Evolutionary conservation across 1,284 basidiomycete genomes (phyloP).

Genomic region (Naganishia albida): DNA sequence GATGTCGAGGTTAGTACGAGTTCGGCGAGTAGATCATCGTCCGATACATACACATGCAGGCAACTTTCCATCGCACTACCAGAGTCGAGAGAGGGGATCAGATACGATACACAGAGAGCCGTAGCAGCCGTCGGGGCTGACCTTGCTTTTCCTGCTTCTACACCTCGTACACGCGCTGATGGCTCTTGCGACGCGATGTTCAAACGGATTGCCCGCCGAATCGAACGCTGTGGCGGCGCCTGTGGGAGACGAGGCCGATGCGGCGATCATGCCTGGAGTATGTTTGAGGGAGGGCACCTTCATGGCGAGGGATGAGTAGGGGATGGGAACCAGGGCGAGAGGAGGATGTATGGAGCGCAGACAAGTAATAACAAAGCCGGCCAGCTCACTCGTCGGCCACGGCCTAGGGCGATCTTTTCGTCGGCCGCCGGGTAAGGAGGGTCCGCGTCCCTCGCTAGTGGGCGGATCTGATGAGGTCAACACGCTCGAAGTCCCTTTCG

Average conservation of each 20-base stretch:
- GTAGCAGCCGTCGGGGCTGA: background rate
- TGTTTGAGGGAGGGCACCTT: slow-evolving; percentile 33
- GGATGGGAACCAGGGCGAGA: background rate
- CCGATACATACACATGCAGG: slow-evolving; percentile 48
- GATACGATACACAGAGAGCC: too few relatives aligned
- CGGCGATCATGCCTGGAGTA: background rate
- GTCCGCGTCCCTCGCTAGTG: slow-evolving; percentile 7
- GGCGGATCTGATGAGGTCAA: slow-evolving; percentile 25
- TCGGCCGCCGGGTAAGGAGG: too few relatives aligned
- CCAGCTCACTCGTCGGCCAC: background rate
- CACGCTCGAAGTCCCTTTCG: too few relatives aligned
- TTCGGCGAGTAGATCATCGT: background rate
- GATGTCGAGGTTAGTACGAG: background rate
- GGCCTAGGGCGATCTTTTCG: background rate
- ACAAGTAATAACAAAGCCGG: background rate
- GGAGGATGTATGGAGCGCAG: background rate
- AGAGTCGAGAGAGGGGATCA: background rate
- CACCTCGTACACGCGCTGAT: slow-evolving; percentile 55
- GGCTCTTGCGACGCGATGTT: slow-evolving; percentile 54
- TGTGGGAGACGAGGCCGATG: background rate
- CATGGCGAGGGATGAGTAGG: slow-evolving; percentile 11
- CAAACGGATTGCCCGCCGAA: slow-evolving; percentile 45
- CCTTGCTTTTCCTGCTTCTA: slow-evolving; percentile 48
- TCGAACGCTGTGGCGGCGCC: slow-evolving; percentile 10
- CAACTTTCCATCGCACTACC: slow-evolving; percentile 54